These are phyloP conservation scores for Excoecaria cochinchinensis DNA, from an alignment of 345 rosid genomes.

Conservation along the genomic window DNA sequence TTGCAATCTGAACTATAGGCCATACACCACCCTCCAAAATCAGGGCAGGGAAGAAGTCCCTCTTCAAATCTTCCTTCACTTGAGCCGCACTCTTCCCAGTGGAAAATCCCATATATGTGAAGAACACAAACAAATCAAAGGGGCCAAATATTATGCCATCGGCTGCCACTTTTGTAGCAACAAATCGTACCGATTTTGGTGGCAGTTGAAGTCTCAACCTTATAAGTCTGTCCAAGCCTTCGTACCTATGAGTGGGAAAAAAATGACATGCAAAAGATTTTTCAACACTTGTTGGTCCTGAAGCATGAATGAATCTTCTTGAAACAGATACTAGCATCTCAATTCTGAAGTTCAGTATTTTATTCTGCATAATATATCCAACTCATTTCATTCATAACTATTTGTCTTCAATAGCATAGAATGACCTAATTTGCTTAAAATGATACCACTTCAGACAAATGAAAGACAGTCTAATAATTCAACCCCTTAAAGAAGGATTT, in stretches of 20 bases:
- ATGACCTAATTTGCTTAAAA: neutral
- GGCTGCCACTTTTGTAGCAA: slow-evolving; percentile 83
- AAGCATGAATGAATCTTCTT: neutral
- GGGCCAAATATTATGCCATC: slow-evolving; percentile 92
- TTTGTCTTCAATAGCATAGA: neutral
- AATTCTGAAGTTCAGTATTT: neutral
- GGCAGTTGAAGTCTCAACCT: slow-evolving; percentile 54
- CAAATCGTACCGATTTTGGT: slow-evolving; percentile 68
- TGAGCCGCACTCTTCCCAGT: slow-evolving; percentile 58
- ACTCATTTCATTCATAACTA: neutral
- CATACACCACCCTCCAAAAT: slow-evolving; percentile 79
- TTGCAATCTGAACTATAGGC: slow-evolving; percentile 82
- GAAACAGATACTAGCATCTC: neutral
- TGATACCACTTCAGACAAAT: neutral
- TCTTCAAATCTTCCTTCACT: slow-evolving; percentile 82
- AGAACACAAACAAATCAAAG: slow-evolving; percentile 72
- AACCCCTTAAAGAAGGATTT: neutral
- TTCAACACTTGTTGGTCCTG: neutral
- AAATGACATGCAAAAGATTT: neutral
- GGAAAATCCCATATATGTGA: slow-evolving; percentile 85
- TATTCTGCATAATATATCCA: neutral
- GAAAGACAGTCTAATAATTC: neutral
- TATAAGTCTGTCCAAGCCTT: slow-evolving; percentile 73
- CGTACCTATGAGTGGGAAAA: slow-evolving; percentile 52
- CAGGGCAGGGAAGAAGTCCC: slow-evolving; percentile 93